Base-by-base conservation (phyloP, 768 basidiomycete genomes). In the Lactarius deliciosus region DNA sequence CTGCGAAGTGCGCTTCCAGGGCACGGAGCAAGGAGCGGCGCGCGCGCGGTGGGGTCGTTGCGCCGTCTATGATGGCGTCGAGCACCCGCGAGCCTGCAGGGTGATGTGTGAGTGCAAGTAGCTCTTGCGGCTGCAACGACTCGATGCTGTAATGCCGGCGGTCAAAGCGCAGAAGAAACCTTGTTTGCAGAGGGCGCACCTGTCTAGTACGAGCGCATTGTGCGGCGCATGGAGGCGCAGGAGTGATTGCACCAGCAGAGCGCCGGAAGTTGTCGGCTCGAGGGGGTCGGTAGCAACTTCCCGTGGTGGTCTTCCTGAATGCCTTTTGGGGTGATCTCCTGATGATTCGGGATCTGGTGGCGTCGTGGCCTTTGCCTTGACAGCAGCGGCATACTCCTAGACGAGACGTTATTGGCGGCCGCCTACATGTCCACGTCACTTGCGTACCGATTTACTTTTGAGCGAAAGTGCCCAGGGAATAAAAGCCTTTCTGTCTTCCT, bases 241-340 rank as follows among this genome's bases (percentile, higher is more conserved):
- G 65, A 98, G 78, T 3, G 90, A 87, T 76, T 98, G 95, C 2
- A 98, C 76, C 15, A 99, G 77, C 20, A 98, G 76, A 3, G 92
- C 90, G 1, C 96, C 96, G 74, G 94, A 93, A 15, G 89, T 83
- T 71, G 86, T 91, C 8, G 89, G 86, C 72, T 87, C 88, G 50
- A 86, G 73, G 1, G 80, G 78, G 63, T 79, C 78, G 6, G 63
- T 61, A 30, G 64, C 38, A 50, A 56, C 43, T 43, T 64, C 53
- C 65, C 55, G 65, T 59, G 28, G 30, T 59, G 28, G 30, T 59
- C 57, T 59, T 45, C 13, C 32, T 57, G 62, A 71, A 70, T 18
- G 66, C 61, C 70, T 71, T 64, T 72, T 72, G 57, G 73, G 62
- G 47, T 72, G 71, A 60, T 69, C 72, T 45, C 66, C 65, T 1